Base-by-base conservation (phyloP, 2,329 filamentous ascomycete genomes). In the Zymoseptoria tritici region DNA sequence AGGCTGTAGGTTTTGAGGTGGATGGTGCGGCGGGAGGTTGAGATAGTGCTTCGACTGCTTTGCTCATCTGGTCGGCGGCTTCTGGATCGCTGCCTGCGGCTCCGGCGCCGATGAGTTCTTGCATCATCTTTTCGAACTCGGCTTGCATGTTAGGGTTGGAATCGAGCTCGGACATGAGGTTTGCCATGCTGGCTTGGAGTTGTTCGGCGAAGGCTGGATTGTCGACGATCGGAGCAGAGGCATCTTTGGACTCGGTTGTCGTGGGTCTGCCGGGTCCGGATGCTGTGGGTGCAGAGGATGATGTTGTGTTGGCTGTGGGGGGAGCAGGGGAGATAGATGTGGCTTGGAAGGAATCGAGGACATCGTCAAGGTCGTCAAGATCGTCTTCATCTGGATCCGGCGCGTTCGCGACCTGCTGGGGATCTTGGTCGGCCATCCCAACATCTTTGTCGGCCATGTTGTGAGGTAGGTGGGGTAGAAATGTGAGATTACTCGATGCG, bases 351-450 rank as follows among this genome's bases (percentile, higher is more conserved):
- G 97, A 89, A 72, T 97, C 91, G 24, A 99, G 86, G 75, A 97
- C 88, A 68, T 97, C 93, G 76, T 99, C 94, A 52, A 99, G 79
- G 70, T 97, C 94, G 70, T 97, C 90, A 20, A 94, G 78, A 67
- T 94, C 90, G 74, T 94, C 94, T 75, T 96, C 92, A 66, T 97
- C 93, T 6, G 92, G 93, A 70, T 97, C 93, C 20, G 91, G 87
- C 5, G 68, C 71, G 57, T 73, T 70, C 51, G 75, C 74, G 31
- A 64, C 61, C 36, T 46, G 36, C 36, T 46, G 36, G 49, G 62
- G 57, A 29, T 68, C 60, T 49, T 65, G 61, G 13, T 62, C 57
- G 46, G 62, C 55, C 36, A 46, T 46, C 13, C 6, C 36, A 9
- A 2, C 7, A 29, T 29, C 26, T 57, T 71, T 70, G 8, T 72